Conservation (phyloP, 305 asterid genomes). For the Solanum hybrid region DNA sequence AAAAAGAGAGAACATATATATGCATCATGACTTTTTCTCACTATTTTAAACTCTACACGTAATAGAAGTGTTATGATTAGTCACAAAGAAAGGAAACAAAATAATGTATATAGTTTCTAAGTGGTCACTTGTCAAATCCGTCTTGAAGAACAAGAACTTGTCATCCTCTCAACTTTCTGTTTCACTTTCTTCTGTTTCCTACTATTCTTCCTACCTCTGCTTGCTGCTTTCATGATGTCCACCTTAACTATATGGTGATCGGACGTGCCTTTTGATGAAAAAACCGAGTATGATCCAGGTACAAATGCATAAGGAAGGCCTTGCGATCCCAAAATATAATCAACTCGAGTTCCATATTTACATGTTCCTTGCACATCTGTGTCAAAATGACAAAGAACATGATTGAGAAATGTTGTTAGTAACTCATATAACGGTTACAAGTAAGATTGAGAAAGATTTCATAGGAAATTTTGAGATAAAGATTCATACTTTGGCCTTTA, state of each 20-base stretch:
- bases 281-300: constrained; percentile 82
- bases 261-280: constrained; percentile 89
- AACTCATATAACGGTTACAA: background rate
- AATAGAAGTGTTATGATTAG: background rate
- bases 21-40: background rate
- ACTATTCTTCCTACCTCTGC: constrained; percentile 11
- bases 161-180: constrained; percentile 26
- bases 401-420: background rate
- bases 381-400: background rate
- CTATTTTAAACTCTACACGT: background rate
- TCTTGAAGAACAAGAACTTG: constrained; percentile 37
- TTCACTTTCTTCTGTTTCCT: constrained; percentile 27
- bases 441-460: background rate
- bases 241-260: constrained; percentile 92
- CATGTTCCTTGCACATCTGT: constrained; percentile 93
- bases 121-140: constrained; percentile 13
- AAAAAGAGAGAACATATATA: too few species aligned
- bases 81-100: background rate
- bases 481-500: constrained; percentile 76
- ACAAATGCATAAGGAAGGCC: constrained; percentile 53
- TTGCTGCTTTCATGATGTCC: constrained; percentile 42
- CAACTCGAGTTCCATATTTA: constrained; percentile 91
- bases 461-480: background rate
- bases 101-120: background rate
- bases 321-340: constrained; percentile 59